Percentiles rank a stretch among this genome's conserved stretches.
phyloP scores from a whole-genome alignment of 75 land plant species.

The Cryptomeria japonica region DNA sequence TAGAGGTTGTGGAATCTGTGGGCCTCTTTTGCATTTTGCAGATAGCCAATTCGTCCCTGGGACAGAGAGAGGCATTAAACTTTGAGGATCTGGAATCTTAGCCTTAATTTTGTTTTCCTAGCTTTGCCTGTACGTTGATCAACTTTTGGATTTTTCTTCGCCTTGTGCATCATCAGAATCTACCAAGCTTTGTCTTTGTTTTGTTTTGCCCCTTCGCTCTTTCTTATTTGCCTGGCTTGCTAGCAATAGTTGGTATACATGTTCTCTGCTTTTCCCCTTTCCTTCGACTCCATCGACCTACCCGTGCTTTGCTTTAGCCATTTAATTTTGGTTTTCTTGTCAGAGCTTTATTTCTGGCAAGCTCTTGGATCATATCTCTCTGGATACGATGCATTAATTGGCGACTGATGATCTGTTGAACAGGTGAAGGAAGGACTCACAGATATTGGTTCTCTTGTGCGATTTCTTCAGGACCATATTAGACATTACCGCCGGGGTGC shows the following conservation, averaged over 20 bases:
- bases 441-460: neutral
- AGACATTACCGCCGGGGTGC: neutral
- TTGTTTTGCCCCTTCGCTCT: neutral
- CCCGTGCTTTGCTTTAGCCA: neutral
- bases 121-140: neutral
- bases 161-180: neutral
- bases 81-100: slow-evolving; percentile 13
- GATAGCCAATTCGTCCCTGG: slow-evolving; percentile 4
- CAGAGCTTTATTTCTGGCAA: neutral
- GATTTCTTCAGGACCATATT: neutral
- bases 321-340: neutral
- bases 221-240: neutral
- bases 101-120: neutral
- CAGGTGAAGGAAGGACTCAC: neutral
- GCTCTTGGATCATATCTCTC: neutral
- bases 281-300: neutral
- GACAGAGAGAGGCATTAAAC: neutral
- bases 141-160: neutral
- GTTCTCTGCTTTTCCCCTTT: neutral
- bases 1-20: slow-evolving; percentile 14
- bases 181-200: slow-evolving; percentile 8
- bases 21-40: neutral
- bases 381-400: neutral
- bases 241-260: neutral
- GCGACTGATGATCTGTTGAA: neutral